Percentiles rank a stretch among this genome's conserved stretches.
Conservation (phyloP, 768 basidiomycete genomes). For the Brasilioporus rufonigricans region DNA sequence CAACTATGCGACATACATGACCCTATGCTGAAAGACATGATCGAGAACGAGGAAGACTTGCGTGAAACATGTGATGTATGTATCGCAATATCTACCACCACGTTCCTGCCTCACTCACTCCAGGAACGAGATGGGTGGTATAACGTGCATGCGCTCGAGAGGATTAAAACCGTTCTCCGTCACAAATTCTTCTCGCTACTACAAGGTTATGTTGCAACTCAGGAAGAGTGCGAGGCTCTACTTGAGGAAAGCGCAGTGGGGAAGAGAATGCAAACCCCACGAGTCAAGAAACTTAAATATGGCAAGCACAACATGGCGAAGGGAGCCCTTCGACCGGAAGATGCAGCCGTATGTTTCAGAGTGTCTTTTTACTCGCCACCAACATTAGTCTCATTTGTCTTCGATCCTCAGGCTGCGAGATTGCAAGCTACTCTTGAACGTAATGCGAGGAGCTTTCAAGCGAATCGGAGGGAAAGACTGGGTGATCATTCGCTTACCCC, state of each 20-base stretch:
- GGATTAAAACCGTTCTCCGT: conserved; percentile 80
- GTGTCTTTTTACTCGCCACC: background rate
- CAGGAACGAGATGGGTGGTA: conserved; percentile 93
- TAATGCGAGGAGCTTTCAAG: conserved; percentile 31
- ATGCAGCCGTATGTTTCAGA: conserved; percentile 63
- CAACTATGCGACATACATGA: conserved; percentile 93
- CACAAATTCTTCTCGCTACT: conserved; percentile 83
- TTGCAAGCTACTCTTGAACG: conserved; percentile 63
- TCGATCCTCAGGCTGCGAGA: conserved; percentile 55
- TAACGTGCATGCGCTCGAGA: conserved; percentile 67
- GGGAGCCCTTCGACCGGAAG: conserved; percentile 77
- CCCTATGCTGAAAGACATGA: conserved; percentile 77
- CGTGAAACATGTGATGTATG: conserved; percentile 75
- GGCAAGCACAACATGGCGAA: conserved; percentile 91
- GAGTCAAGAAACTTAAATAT: conserved; percentile 53
- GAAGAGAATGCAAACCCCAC: conserved; percentile 35
- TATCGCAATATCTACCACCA: conserved; percentile 3
- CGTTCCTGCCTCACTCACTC: background rate
- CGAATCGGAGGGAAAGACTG: conserved; percentile 25
- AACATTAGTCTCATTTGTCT: background rate
- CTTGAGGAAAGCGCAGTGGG: conserved; percentile 38
- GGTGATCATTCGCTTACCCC: conserved; percentile 21
- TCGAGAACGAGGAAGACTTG: conserved; percentile 67
- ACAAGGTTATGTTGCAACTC: conserved; percentile 67
- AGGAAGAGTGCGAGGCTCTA: conserved; percentile 69